phyloP scores from a whole-genome alignment of 768 basidiomycete genomes.

The Tricholoma furcatifolium region DNA sequence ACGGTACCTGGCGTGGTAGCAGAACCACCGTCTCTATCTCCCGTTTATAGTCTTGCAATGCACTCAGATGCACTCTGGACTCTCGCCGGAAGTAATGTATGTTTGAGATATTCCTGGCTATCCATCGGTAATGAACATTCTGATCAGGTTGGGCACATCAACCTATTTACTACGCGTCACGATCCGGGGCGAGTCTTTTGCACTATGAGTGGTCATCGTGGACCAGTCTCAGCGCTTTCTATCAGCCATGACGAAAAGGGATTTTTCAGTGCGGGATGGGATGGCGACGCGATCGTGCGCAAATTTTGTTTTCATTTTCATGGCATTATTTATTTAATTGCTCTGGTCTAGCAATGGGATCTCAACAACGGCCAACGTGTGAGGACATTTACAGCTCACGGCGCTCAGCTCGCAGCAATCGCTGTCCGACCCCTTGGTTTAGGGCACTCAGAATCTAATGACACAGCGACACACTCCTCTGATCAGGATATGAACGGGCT shows the following conservation, averaged over 20 bases:
- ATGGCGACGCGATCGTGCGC: constrained; percentile 82
- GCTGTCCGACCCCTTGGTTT: constrained; percentile 67
- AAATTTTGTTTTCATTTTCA: neutral
- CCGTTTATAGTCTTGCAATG: constrained; percentile 89
- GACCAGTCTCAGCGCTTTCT: constrained; percentile 82
- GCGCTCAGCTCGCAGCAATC: constrained; percentile 80
- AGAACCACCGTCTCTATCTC: constrained; percentile 54
- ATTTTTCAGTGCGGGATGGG: constrained; percentile 93
- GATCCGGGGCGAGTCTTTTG: constrained; percentile 80
- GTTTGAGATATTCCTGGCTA: constrained; percentile 23
- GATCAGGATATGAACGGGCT: constrained; percentile 4
- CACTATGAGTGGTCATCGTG: constrained; percentile 72
- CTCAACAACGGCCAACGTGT: constrained; percentile 84
- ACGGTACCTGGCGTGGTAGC: constrained; percentile 28
- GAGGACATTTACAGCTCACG: constrained; percentile 77
- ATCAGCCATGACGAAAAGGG: constrained; percentile 81
- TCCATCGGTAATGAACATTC: constrained; percentile 10
- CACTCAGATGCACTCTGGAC: constrained; percentile 95
- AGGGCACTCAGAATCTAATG: constrained; percentile 27
- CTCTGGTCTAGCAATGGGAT: constrained; percentile 85
- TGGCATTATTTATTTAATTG: constrained; percentile 11
- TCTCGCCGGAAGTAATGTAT: constrained; percentile 82
- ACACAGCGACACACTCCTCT: constrained; percentile 1
- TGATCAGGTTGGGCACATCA: constrained; percentile 81
- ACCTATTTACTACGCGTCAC: constrained; percentile 90